These are phyloP conservation scores for Ilyonectria mors-panacis DNA, from an alignment of 2,329 filamentous ascomycete genomes.

Conservation along the genomic window DNA sequence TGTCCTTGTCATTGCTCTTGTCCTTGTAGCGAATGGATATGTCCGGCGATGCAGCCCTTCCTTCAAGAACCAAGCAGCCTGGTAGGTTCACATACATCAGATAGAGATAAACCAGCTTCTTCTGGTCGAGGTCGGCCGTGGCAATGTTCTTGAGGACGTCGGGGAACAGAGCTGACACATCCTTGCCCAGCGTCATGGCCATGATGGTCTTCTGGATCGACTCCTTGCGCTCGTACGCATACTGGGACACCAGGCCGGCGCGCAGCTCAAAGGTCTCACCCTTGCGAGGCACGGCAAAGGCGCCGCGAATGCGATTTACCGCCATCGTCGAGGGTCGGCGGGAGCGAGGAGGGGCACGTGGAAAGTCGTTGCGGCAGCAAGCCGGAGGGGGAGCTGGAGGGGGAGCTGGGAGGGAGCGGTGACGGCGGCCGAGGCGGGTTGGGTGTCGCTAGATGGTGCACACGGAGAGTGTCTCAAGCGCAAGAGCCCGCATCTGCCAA, in stretches of 20 bases:
- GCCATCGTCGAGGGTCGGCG: slow-evolving; percentile 74
- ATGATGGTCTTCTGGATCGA: slow-evolving; percentile 99
- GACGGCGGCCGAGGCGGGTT: slow-evolving; percentile 35
- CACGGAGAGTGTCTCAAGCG: slow-evolving; percentile 32
- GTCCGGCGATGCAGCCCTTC: not conserved
- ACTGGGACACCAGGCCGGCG: slow-evolving; percentile 96
- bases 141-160: slow-evolving; percentile 99
- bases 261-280: slow-evolving; percentile 98
- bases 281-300: slow-evolving; percentile 93
- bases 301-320: slow-evolving; percentile 95
- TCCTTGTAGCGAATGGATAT: not conserved
- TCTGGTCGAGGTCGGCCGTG: slow-evolving; percentile 94
- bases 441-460: slow-evolving; percentile 33
- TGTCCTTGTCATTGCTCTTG: slow-evolving; percentile 23
- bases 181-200: slow-evolving; percentile 99
- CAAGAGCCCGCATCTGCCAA: slow-evolving; percentile 40
- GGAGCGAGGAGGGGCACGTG: slow-evolving; percentile 41
- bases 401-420: slow-evolving; percentile 35
- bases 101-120: slow-evolving; percentile 99
- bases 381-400: slow-evolving; percentile 22
- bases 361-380: slow-evolving; percentile 11
- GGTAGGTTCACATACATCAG: slow-evolving; percentile 79
- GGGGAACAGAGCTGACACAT: slow-evolving; percentile 96
- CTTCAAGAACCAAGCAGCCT: slow-evolving; percentile 5
- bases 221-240: slow-evolving; percentile 99